Evolutionary conservation across 495 filamentous ascomycete genomes (phyloP), one percentile per base, ranked within the genome.

Genomic region (Extremus antarcticus): DNA sequence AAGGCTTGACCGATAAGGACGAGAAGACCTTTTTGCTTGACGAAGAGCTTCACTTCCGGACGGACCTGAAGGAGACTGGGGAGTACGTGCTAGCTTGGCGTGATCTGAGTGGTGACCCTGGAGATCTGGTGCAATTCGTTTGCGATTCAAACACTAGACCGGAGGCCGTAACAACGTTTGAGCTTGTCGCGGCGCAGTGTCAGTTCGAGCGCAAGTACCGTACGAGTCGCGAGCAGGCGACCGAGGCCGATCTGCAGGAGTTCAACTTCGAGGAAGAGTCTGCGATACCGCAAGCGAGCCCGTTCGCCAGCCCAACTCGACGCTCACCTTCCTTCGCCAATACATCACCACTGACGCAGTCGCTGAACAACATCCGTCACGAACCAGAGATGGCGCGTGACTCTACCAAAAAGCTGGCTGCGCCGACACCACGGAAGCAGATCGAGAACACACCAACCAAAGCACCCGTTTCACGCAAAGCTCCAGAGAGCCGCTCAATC

Each of bases 21-120:
- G 92, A 98, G 73, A 95, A 95, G 74, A 88, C 83, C 0, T 98
- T 98, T 69, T 72, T 96, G 19, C 84, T 98, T 7, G 92, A 98
- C 74, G 86, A 95, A 65, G 78, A 78, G 48, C 76, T 98, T 32
- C 90, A 91, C 62, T 90, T 98, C 61, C 83, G 90, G 21, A 85
- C 84, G 4, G 85, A 91, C 59, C 78, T 84, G 52, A 57, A 58
- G 47, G 83, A 88, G 47, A 81, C 82, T 16, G 83, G 82, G 21
- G 82, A 87, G 55, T 88, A 83, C 64, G 83, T 97, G 8, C 77
- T 98, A 55, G 90, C 90, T 41, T 98, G 92, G 92, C 82, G 88
- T 45, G 92, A 97, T 66, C 70, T 96, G 60, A 95, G 88, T 66
- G 92, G 92, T 38, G 94, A 97, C 74, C 74, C 80, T 4, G 91